Base-by-base conservation (phyloP, 1,139 yeast species). In the Lodderomyces beijingensis region DNA sequence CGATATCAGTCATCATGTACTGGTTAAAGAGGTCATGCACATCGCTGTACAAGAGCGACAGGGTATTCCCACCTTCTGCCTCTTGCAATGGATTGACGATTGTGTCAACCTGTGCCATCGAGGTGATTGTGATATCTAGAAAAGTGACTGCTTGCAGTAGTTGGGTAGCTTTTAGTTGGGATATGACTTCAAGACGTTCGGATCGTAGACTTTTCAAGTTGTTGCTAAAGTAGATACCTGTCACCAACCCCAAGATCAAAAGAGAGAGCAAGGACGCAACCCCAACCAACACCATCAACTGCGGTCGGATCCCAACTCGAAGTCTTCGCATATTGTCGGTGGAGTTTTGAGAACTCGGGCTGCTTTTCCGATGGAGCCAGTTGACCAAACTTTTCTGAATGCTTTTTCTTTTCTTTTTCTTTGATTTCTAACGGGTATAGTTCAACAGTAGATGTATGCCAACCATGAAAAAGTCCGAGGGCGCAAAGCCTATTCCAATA, bases 91-190 rank as follows among this genome's bases (percentile, higher is more conserved):
- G 35, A 3, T 5, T n/a, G 10, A 30, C 24, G 17, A 35, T 22
- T 13, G 32, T 28, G 14, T 35, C 32, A 2, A 32, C 32, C 10
- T 24, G 22, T 5, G 38, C 21, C 24, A 35, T 16, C 15, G 35
- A 29, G 3, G 33, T 21, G 17, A 35, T 28, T 7, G 38, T 29
- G 14, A 32, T 9, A 7, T 28, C 33, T 6, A 32, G 7, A 12
- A 25, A 35, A 7, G 16, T 10, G 17, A 35, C 26, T 3, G 35
- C 26, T 55, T 86, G 96, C 33, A 69, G 70, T n/a, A 87, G 67
- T 54, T 88, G 96, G 1, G 89, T 74, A 1, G 89, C 76, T 53
- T 86, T 86, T 36, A 88, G 63, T 51, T 83, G 83, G 5, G 95
- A 83, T 11, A 87, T 83, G 31, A 85, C 85, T 49, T 74, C 75